Conservation (phyloP, 2,329 filamentous ascomycete species). For the Pseudogymnoascus verrucosus region DNA sequence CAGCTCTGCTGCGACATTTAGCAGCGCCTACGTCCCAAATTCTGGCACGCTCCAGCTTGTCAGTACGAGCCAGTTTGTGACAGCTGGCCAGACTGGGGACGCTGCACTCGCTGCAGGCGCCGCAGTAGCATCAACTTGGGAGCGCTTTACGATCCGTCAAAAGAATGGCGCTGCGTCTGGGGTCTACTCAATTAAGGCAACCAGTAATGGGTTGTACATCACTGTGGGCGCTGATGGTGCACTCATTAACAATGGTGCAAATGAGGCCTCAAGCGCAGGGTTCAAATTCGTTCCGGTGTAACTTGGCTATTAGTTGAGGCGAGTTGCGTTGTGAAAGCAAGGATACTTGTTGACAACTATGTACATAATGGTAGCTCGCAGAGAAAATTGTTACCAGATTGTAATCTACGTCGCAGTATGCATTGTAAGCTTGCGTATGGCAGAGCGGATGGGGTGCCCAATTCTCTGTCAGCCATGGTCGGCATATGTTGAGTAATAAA, state of each 20-base stretch:
- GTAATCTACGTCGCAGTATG: neutral
- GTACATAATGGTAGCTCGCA: conserved; percentile 5
- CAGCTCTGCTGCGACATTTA: conserved; percentile 15
- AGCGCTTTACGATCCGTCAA: conserved; percentile 19
- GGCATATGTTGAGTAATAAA: no score
- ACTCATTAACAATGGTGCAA: conserved; percentile 18
- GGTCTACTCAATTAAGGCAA: conserved; percentile 22
- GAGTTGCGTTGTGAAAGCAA: neutral
- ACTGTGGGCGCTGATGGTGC: conserved; percentile 17
- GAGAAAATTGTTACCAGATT: conserved; percentile 12
- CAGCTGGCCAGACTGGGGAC: conserved; percentile 18
- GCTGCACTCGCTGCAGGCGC: conserved; percentile 16
- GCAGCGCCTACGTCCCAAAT: conserved; percentile 20
- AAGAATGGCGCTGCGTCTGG: conserved; percentile 18
- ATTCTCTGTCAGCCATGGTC: no score
- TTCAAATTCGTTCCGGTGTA: conserved; percentile 12
- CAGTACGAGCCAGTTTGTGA: conserved; percentile 16
- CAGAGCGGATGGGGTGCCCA: no score
- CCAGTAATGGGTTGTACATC: conserved; percentile 20
- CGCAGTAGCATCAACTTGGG: conserved; percentile 17
- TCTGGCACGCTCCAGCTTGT: conserved; percentile 13
- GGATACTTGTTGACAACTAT: neutral
- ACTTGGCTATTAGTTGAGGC: conserved; percentile 4
- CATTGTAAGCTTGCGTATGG: no score
- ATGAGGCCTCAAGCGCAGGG: conserved; percentile 11